Base-by-base conservation (phyloP, 192 early-diverging fungal genomes). In the Diversispora eburnea region DNA sequence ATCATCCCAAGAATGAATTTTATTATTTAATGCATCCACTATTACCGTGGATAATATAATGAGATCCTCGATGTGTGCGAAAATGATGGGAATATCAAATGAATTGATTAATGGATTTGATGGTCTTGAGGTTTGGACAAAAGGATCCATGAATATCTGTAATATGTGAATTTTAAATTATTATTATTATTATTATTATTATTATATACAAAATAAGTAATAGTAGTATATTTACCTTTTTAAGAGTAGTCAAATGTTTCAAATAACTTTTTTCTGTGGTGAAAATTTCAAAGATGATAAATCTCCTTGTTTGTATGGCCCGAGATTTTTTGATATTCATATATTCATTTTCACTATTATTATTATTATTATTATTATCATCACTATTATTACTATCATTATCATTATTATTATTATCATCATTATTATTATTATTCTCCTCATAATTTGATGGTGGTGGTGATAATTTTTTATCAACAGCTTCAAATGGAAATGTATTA, bases 61-160 rank as follows among this genome's bases (percentile, higher is more conserved):
- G 9, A 83, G 51, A n/a, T 78, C 69, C 19, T 77, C 68, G 15
- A 83, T 71, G 67, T 77, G 75, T 12, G 73, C 76, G 60, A 81
- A 83, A 17, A 83, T 81, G 17, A 73, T 62, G 39, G 54, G 49
- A 15, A 83, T 73, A 60, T 83, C 80, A 51, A 55, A 60, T 6
- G 75, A 55, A 22, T 75, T 83, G 8, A 81, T 58, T 47, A 75
- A 52, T 41, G 78, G 81, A n/a, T 64, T 51, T 17, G 64, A 56
- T 41, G 56, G 58, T 20, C 71, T n/a, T 5, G 78, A 72, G 4
- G 79, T 77, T 42, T 78, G 48, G 2, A 75, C 39, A 13, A 78
- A 68, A 41, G 82, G 82, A 70, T 83, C 76, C 76, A 83, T 83
- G 43, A 83, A 79, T 41, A 68, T 62, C 82, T 83, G 59, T 12